A percentile compares a stretch with the other conserved stretches of the same genome.
Conservation (phyloP, 1,284 basidiomycete species). For the Vanrija sp. region DNA sequence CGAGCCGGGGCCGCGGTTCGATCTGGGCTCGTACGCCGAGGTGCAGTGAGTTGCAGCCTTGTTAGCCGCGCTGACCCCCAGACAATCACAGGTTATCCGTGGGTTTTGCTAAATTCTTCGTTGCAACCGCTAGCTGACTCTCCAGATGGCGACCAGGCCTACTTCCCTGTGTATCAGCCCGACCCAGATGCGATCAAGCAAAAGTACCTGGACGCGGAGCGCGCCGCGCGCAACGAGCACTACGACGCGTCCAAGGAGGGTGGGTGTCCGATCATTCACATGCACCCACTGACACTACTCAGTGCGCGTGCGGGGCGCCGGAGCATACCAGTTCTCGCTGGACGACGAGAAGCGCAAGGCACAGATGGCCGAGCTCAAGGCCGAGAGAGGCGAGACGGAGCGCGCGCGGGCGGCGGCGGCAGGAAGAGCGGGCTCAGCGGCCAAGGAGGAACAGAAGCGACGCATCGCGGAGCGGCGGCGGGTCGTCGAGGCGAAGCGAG, state of each 20-base stretch:
- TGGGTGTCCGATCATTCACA: conserved; percentile 10
- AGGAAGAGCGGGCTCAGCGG: conserved; percentile 36
- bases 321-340: conserved; percentile 78
- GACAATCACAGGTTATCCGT: conserved; percentile 58
- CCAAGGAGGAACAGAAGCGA: conserved; percentile 69
- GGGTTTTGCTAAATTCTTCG: conserved; percentile 21
- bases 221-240: conserved; percentile 65
- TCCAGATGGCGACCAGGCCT: conserved; percentile 64
- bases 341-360: conserved; percentile 68
- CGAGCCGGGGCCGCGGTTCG: conserved; percentile 1
- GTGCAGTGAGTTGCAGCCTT: conserved; percentile 35
- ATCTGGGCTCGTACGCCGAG: conserved; percentile 33
- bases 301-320: conserved; percentile 77
- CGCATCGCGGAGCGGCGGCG: conserved; percentile 74
- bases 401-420: conserved; percentile 54
- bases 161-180: conserved; percentile 79
- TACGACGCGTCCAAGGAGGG: conserved; percentile 79
- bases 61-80: conserved; percentile 36
- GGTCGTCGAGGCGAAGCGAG: conserved; percentile 72
- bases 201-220: conserved; percentile 72
- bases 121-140: background rate
- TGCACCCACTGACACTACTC: background rate
- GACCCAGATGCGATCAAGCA: conserved; percentile 68
- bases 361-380: conserved; percentile 74
- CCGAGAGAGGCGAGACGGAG: conserved; percentile 67